Conservation (phyloP, 1,284 basidiomycete genomes). For the Coriolopsis trogii region DNA sequence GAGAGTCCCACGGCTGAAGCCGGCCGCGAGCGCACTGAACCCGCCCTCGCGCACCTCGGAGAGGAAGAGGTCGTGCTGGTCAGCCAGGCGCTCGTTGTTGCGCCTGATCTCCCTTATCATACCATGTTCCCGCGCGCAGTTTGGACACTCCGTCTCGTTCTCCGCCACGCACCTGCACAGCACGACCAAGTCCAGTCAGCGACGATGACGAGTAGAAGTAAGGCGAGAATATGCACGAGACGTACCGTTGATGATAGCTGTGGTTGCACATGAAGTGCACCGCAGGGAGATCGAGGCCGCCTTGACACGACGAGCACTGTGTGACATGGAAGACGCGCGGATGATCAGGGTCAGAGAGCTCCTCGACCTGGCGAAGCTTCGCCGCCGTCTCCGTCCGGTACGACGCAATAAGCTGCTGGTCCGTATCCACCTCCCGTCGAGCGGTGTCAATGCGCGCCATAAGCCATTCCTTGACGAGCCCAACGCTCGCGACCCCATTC, state of each 20-base stretch:
- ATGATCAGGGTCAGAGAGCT: constrained; percentile 75
- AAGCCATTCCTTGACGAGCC: constrained; percentile 90
- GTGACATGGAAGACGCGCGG: constrained; percentile 94
- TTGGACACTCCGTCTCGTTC: constrained; percentile 87
- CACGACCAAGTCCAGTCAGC: not conserved
- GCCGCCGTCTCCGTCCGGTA: constrained; percentile 86
- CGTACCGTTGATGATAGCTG: constrained; percentile 90
- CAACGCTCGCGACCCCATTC: constrained; percentile 88
- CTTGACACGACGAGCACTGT: constrained; percentile 85
- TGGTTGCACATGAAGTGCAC: constrained; percentile 99
- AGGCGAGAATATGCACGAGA: constrained; percentile 9
- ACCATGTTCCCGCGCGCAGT: constrained; percentile 86
- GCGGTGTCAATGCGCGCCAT: constrained; percentile 76
- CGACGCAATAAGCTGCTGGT: constrained; percentile 81
- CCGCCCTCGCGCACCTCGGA: constrained; percentile 85
- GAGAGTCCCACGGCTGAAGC: constrained; percentile 78
- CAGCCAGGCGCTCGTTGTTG: constrained; percentile 81
- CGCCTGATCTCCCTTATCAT: constrained; percentile 86
- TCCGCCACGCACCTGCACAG: constrained; percentile 76
- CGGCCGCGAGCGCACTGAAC: constrained; percentile 80
- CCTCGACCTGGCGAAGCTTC: constrained; percentile 82
- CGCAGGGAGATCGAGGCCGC: constrained; percentile 88
- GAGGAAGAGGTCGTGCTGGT: constrained; percentile 89
- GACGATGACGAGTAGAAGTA: not conserved
- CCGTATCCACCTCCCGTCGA: constrained; percentile 77